Evolutionary conservation across 1,284 basidiomycete genomes (phyloP).

Genomic region (Heterobasidion annosum): DNA sequence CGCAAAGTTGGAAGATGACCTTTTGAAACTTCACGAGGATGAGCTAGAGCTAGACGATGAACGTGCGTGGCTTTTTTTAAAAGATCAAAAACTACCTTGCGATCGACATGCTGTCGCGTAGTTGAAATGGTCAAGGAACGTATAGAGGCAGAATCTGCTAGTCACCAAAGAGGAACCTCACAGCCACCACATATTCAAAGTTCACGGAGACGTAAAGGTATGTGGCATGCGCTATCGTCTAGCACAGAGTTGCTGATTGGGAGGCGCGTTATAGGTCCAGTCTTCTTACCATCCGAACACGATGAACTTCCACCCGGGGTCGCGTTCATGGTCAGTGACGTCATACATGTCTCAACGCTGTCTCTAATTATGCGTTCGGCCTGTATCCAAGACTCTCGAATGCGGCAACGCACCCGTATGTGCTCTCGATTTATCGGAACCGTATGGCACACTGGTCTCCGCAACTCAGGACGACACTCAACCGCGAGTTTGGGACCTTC

Average conservation of each 20-base stretch:
- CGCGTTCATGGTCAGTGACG: conserved; percentile 82
- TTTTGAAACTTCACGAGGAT: conserved; percentile 88
- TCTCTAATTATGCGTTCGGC: conserved; percentile 1
- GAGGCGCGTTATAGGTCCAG: conserved; percentile 51
- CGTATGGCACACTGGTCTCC: conserved; percentile 90
- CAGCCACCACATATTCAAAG: conserved; percentile 42
- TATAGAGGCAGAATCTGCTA: conserved; percentile 55
- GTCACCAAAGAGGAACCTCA: conserved; percentile 23
- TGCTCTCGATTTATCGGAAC: conserved; percentile 92
- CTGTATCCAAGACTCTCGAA: conserved; percentile 55
- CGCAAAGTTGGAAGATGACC: conserved; percentile 71
- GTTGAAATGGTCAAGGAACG: conserved; percentile 86
- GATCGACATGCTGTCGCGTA: conserved; percentile 18
- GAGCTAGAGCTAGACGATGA: conserved; percentile 95
- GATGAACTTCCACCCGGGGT: conserved; percentile 91
- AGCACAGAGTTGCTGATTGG: conserved; percentile 11
- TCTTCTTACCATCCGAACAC: conserved; percentile 96
- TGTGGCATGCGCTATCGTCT: conserved; percentile 1
- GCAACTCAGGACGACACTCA: conserved; percentile 75
- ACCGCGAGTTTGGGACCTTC: conserved; percentile 84
- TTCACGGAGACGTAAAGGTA: conserved; percentile 73
- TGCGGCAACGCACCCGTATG: conserved; percentile 79
- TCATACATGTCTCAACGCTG: conserved; percentile 2
- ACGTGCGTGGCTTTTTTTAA: conserved; percentile 37
- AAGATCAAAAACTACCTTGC: neutral